A percentile compares a stretch with the other conserved stretches of the same genome.
These are phyloP conservation scores for Rubroshorea leprosula DNA, from an alignment of 345 rosid genomes.

Conservation along the genomic window DNA sequence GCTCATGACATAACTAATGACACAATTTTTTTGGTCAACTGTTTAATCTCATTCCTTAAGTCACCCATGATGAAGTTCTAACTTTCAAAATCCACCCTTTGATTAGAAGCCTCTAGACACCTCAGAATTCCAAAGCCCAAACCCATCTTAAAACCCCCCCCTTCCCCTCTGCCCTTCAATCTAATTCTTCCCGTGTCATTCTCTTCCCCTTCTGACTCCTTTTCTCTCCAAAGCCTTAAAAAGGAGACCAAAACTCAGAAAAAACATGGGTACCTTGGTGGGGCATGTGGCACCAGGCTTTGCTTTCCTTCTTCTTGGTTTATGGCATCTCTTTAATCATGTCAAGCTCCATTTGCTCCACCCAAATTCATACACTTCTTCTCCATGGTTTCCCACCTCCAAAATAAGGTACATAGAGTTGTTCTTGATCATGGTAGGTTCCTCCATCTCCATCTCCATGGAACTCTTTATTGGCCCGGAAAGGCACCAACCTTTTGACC, in stretches of 20 bases:
- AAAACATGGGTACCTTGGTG: slow-evolving; percentile 60
- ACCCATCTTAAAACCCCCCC: slow-evolving; percentile 10
- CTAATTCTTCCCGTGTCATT: too few species aligned
- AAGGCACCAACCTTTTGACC: slow-evolving; percentile 73
- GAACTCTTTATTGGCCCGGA: slow-evolving; percentile 72
- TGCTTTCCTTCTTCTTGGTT: slow-evolving; percentile 56
- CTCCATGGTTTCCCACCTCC: slow-evolving; percentile 60
- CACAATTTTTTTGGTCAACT: slow-evolving; percentile 10
- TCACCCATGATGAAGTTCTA: slow-evolving; percentile 3
- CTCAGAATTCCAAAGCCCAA: not conserved
- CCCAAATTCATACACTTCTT: slow-evolving; percentile 50
- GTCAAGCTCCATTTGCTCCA: slow-evolving; percentile 43
- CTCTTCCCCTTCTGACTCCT: too few species aligned
- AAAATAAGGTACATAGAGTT: slow-evolving; percentile 57
- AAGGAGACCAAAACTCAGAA: not conserved
- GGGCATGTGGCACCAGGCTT: slow-evolving; percentile 78
- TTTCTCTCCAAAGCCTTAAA: too few species aligned
- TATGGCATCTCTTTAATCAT: slow-evolving; percentile 82
- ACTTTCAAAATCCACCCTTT: slow-evolving; percentile 11
- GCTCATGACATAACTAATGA: not conserved
- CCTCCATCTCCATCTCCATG: slow-evolving; percentile 56
- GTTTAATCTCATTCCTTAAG: slow-evolving; percentile 4
- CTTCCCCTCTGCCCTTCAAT: slow-evolving; percentile 1
- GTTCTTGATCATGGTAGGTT: slow-evolving; percentile 46
- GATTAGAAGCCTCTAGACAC: slow-evolving; percentile 18